Evolutionary conservation across 768 basidiomycete genomes (phyloP), one percentile per base, ranked within the genome.

Genomic region (Royoungia palumana): DNA sequence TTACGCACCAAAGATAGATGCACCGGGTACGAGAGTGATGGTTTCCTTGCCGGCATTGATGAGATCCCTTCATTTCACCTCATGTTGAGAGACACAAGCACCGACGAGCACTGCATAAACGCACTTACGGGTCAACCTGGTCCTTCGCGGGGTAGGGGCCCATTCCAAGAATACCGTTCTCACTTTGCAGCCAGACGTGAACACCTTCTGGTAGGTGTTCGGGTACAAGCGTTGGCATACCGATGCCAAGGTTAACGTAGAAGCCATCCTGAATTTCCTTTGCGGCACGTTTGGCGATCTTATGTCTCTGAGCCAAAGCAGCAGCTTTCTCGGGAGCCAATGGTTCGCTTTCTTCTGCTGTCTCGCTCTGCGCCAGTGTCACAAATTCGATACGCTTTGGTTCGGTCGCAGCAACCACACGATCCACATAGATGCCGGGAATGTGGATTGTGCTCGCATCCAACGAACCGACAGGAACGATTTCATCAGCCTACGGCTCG

Each of bases 1-100:
- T 32, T 22, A 65, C 83, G 44, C 56, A 87, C 89, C 94, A 64
- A 97, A 97, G 8, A 93, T 72, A 5, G 94, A 87, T 24, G 93
- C 90, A 21, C 94, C 94, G 20, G 93, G 93, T 20, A 96, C 75
- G 10, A 97, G 77, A 6, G 94, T 96, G 41, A 96, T 82, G 6
- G 92, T 94, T 70, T 95, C 92, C 67, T 96, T 96, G 19, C 93
- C 93, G 35, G 93, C 94, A 57, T 96, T 96, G 60, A 95, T 89
- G 55, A 94, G 79, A 66, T 96, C 93, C 34, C 89, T 90, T 56
- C 8, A 52, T 90, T n/a, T 56, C 8, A 52, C 19, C 32, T 21
- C 35, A 34, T 37, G 17, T 38, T 55, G 34, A 50, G 49, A 55
- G 6, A 51, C 10, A 21, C 1, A 19, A 30, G n/a, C 14, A 25